A percentile compares a stretch with the other conserved stretches of the same genome.
Conservation (phyloP, 2,329 filamentous ascomycete genomes). For the Neopestalotiopsis clavispora region DNA sequence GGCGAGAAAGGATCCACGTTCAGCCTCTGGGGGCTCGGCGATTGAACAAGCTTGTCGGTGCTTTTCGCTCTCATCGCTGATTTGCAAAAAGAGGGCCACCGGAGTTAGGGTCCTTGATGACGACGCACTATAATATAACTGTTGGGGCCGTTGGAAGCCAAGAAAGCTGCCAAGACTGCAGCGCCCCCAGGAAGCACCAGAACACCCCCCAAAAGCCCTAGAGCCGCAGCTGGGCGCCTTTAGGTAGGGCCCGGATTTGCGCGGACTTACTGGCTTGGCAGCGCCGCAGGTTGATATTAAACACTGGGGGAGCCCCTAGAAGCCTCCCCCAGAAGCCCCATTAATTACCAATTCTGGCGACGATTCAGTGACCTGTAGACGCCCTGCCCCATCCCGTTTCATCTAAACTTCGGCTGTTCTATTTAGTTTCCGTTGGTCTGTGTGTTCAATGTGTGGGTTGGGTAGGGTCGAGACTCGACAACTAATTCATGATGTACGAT, state of each 20-base stretch:
- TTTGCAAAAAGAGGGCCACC: neutral
- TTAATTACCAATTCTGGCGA: neutral
- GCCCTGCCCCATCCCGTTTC: neutral
- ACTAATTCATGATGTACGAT: neutral
- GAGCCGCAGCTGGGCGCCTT: neutral
- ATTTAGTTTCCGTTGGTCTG: conserved; percentile 1
- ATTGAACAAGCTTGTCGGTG: neutral
- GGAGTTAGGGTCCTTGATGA: neutral
- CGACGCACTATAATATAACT: conserved; percentile 7
- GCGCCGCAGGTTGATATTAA: neutral
- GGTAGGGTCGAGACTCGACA: neutral
- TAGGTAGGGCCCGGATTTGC: neutral
- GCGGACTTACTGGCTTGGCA: conserved; percentile 3
- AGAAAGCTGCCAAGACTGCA: conserved; percentile 11
- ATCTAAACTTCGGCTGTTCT: conserved; percentile 12
- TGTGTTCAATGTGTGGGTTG: neutral
- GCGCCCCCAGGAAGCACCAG: neutral
- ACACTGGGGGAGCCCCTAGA: neutral
- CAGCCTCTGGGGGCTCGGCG: neutral
- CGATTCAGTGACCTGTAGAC: neutral
- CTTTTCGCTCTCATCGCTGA: neutral
- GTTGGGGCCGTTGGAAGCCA: conserved; percentile 4
- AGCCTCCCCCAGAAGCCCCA: neutral
- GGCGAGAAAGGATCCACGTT: neutral
- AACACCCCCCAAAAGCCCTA: neutral